Base-by-base conservation (phyloP, 148 eudicot genomes). In the Chenopodium quinoa region DNA sequence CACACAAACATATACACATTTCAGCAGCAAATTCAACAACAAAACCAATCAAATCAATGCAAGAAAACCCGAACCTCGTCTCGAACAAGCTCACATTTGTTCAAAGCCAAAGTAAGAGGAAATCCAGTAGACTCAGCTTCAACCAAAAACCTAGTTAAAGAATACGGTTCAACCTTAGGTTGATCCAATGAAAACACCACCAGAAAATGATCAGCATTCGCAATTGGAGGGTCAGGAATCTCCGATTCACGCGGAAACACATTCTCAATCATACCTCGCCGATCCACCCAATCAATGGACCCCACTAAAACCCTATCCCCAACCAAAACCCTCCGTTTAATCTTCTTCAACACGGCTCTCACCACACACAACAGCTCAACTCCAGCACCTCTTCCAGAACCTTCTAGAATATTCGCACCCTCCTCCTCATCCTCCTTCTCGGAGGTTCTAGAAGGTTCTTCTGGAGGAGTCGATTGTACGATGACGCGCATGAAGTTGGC, bases 401-500 rank as follows among this genome's bases (percentile, higher is more conserved):
- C 40, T 50, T 74, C 77, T 74, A 14, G 77, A 74, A 27, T 0
- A 19, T 50, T 74, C 63, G 25, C 23, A 62, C 4, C 20, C 44
- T 68, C 10, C 10, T 12, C 16, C 65, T 22, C 23, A 62, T 19
- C 20, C 44, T 69, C 10, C 10, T 12, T 69, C 65, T 62, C 66
- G 25, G 66, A 62, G 27, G 66, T 62, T 62, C 63, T 58, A 19
- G 63, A 58, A 58, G 17, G 1, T 34, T 69, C 44, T 1, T 3
- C 1, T 31, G 37, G 69, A 9, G 78, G 83, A 23, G 48, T 76
- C 3, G 84, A 66, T 68, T 86, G 82, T 11, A 94, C 92, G 27
- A 95, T 73, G 22, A 95, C 98, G 82, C 97, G 98, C 98, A 95
- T 95, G 91, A 95, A 95, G 78, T 95, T 93, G 40, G 97, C 98